A percentile compares a stretch with the other conserved stretches of the same genome.
phyloP scores from a whole-genome alignment of 202 grass and related monocot species.

The Digitaria exilis region DNA sequence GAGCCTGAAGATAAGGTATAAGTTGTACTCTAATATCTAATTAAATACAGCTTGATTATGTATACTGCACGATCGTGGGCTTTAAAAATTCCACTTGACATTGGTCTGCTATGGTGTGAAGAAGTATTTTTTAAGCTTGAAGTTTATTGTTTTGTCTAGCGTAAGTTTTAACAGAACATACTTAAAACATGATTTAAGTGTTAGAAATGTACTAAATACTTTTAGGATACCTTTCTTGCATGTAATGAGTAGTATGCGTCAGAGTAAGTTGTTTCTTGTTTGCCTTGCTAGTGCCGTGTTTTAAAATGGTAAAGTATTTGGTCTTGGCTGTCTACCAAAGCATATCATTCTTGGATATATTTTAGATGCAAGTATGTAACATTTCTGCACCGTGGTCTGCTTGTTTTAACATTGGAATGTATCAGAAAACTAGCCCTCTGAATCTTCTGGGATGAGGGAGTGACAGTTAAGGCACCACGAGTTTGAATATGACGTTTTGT shows the following conservation, averaged over 20 bases:
- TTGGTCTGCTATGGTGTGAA: not conserved
- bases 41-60: not conserved
- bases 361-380: not conserved
- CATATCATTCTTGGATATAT: not conserved
- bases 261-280: not conserved
- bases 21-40: not conserved
- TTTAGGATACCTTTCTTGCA: not conserved
- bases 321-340: not conserved
- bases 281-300: not conserved
- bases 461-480: not conserved
- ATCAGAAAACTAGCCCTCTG: not conserved
- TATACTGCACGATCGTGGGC: not conserved
- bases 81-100: not conserved
- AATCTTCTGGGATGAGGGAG: not conserved
- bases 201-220: not conserved
- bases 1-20: constrained; percentile 65
- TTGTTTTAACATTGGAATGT: not conserved
- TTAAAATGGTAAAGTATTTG: not conserved
- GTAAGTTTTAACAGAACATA: not conserved
- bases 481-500: not conserved
- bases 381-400: not conserved
- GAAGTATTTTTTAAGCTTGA: not conserved
- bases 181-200: not conserved
- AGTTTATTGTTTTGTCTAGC: not conserved
- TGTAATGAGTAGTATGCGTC: not conserved